Base-by-base conservation (phyloP, 768 basidiomycete genomes). In the Harrya chromipes region DNA sequence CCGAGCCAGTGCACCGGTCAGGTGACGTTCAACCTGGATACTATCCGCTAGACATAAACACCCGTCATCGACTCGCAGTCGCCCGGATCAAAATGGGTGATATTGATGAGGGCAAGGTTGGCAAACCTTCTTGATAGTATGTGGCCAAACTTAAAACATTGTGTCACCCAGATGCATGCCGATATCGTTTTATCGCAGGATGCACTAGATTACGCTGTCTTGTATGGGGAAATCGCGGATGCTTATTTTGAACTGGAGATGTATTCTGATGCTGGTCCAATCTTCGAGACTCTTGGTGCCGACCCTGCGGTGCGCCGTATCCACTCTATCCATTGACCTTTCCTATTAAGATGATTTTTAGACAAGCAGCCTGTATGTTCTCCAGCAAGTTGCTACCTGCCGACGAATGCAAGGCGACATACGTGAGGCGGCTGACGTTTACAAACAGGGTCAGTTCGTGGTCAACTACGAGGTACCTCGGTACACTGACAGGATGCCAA, bases 201-300 rank as follows among this genome's bases (percentile, higher is more conserved):
- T 48, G 75, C 87, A 1, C 60, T 81, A 4, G 84, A 91, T 55
- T 91, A 91, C 55, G 83, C 86, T 0, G 78, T 84, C 1, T 71
- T 93, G 5, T 93, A 90, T 58, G 76, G 73, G 0, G 91, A 94
- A 58, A 84, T 94, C 31, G 93, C 89, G 0, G 89, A 92, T 56
- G 88, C 88, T 0, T 87, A 88, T 62, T 86, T 85, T 59, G 60
- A 61, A 34, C 73, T 79, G 8, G 82, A 83, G 53, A 71, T 90
- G 72, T 92, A 83, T 68, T 80, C 79, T 0, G 83, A 90, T 43
- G 95, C 95, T 0, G 74, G 83, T 21, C 83, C 83, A 0, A 85
- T 91, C 39, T 94, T 91, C 59, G 87, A 88, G 62, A 71, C 80
- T 10, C 77, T 95, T 19, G 87, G 90, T 16, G 80, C 79, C 8